Evolutionary conservation across 257 asterid species (phyloP), one percentile per base, ranked within the genome.

Genomic region (Nicotiana sylvestris): DNA sequence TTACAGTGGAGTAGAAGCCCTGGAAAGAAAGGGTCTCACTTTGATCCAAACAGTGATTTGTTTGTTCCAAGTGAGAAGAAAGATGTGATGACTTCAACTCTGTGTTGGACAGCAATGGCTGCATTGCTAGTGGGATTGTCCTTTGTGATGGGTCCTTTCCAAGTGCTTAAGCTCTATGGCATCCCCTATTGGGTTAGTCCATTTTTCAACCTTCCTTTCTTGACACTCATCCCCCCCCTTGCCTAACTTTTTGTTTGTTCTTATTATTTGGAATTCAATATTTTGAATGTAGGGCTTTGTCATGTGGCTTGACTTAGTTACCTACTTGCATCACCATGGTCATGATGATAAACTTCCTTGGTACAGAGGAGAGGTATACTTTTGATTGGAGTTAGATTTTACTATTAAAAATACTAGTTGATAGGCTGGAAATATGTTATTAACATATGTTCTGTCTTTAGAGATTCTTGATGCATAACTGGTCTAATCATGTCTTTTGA

Each of bases 1-100:
- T 85, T 49, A 43, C 90, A 95, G 99, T 94, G 97, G 99, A 17
- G 90, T 78, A 89, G 99, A 88, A 95, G 97, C 85, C 98, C 99
- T 16, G 98, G 98, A 56, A 96, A 96, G 82, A 84, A 77, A 51
- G 99, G 98, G 17, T 96, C 99, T 85, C 99, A 96, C 89, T 96
- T 80, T 88, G 82, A 92, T 77, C 98, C 99, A 21, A 92, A 81
- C 86, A 96, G 98, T 37, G 97, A 94, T 90, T 87, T 96, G 84
- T 96, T 94, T 82, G 88, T 88, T 29, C 92, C 97, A n/a, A 90
- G 86, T 70, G 98, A 96, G 87, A 90, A 89, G 81, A 91, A 89
- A 83, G 97, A 92, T 84, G 94, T 96, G 32, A 92, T 96, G 18
- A 96, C 98, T 83, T 96, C 99, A 18, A 90, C 98, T 0, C 65